A percentile compares a stretch with the other conserved stretches of the same genome.
phyloP scores from a whole-genome alignment of 2,329 filamentous ascomycete species.

The Colletotrichum acutatum region DNA sequence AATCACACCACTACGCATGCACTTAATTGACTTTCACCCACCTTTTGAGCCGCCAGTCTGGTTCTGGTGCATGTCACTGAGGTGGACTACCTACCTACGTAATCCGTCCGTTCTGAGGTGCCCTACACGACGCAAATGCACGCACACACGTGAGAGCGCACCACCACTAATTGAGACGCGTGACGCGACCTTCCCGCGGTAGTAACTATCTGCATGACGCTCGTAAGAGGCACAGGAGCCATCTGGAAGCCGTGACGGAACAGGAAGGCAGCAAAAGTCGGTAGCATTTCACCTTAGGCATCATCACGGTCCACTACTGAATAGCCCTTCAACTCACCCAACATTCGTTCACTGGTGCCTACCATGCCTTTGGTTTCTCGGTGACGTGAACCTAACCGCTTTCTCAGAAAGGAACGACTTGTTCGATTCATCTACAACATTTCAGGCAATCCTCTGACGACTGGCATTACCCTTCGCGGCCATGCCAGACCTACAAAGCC shows the following conservation, averaged over 20 bases:
- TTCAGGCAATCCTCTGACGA: too few relatives aligned
- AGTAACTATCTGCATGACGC: conserved; percentile 18
- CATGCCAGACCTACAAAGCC: conserved; percentile 2
- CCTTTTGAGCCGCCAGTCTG: neutral
- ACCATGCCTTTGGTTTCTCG: too few relatives aligned
- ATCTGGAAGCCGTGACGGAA: neutral
- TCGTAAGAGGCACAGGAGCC: conserved; percentile 20
- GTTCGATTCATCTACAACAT: neutral
- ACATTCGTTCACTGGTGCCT: neutral
- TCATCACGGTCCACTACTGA: neutral
- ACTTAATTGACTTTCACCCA: neutral
- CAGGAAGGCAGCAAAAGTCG: neutral
- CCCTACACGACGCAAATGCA: neutral
- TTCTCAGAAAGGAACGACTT: neutral
- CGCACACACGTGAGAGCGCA: neutral
- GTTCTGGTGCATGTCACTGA: neutral
- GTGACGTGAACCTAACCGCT: neutral
- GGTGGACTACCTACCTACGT: neutral
- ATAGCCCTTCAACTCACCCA: neutral
- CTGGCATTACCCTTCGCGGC: neutral
- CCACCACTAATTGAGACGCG: conserved; percentile 18
- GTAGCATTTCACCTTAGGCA: conserved; percentile 4
- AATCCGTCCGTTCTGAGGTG: neutral
- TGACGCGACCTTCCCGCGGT: conserved; percentile 17
- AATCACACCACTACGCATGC: neutral